Evolutionary conservation across 257 asterid species (phyloP), one percentile per base, ranked within the genome.

Genomic region (Solanum acaule): DNA sequence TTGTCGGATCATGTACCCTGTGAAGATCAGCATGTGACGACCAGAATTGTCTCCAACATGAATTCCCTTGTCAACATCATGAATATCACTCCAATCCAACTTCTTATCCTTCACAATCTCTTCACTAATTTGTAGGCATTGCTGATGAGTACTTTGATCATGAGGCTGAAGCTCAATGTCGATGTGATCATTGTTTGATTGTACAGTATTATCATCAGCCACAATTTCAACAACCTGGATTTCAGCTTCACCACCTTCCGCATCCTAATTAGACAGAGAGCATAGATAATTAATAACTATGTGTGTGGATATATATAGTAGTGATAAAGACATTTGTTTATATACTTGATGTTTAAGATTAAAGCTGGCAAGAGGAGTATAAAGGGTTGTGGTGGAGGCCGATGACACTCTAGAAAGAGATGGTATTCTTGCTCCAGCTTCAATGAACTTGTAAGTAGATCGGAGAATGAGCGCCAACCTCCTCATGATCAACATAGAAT

Each of bases 41-140:
- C 33, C 11, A 37, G 83, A 76, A 76, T 37, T 3, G 33, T 22
- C 33, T 44, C 6, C 59, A 49, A 49, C 59, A 1, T 49, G 59
- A 25, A 82, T 86, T 84, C 88, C 92, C 2, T 76, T 90, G 7
- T 40, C 29, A 14, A 82, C 84, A 76, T 90, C 86, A n/a, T 88
- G 63, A 52, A 16, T 79, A 42, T 46, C 2, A 90, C 85, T 90
- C 22, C 93, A 42, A 1, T 73, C 49, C 88, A 90, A 52, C 13
- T 89, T 83, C 75, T 67, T 72, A 5, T 56, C 65, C 88, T 46
- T 86, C 10, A 87, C 91, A 33, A 87, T 90, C 83, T 75, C 49
- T 4, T 35, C 40, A 34, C 27, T 35, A 75, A 75, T 35, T 13
- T 75, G 33, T 75, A 37, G 23, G 56, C 33, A 37, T 11, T 38